Percentiles rank a stretch among this genome's conserved stretches.
These are phyloP conservation scores for Ceratobasidium sp. DNA, from an alignment of 1,284 basidiomycete species.

Conservation along the genomic window DNA sequence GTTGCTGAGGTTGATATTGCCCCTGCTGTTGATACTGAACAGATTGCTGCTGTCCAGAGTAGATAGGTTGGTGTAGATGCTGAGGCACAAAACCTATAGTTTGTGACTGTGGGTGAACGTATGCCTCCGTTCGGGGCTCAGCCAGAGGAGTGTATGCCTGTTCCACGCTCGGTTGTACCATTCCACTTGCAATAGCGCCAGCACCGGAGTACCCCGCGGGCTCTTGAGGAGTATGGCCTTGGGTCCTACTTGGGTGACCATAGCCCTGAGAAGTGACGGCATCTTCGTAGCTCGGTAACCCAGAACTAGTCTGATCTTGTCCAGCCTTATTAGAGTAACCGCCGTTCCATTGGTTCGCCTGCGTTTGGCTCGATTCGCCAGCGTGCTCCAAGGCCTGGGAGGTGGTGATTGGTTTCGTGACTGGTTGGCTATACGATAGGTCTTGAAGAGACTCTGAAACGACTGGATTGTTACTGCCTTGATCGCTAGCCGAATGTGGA, in stretches of 20 bases:
- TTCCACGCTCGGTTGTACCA: background rate
- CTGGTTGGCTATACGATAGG: background rate
- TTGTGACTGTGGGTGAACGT: background rate
- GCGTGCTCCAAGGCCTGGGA: background rate
- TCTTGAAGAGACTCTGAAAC: background rate
- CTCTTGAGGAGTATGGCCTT: background rate
- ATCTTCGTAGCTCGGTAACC: slow-evolving; percentile 11
- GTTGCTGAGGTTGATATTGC: slow-evolving; percentile 5
- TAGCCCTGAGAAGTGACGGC: background rate
- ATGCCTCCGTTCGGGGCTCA: background rate
- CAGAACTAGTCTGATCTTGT: background rate
- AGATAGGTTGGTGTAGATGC: background rate
- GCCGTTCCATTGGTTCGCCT: background rate
- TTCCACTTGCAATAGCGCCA: slow-evolving; percentile 5
- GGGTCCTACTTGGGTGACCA: background rate
- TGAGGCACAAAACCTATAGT: too few species aligned
- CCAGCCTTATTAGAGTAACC: background rate
- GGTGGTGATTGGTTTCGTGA: background rate
- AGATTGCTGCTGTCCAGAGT: slow-evolving; percentile 7
- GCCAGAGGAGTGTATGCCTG: background rate
- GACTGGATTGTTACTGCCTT: background rate
- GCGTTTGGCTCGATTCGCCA: background rate
- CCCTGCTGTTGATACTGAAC: background rate
- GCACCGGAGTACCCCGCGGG: background rate
- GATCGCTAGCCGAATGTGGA: background rate